Percentiles rank a stretch among this genome's conserved stretches.
These are phyloP conservation scores for Rauvolfia tetraphylla DNA, from an alignment of 257 asterid genomes.

Conservation along the genomic window DNA sequence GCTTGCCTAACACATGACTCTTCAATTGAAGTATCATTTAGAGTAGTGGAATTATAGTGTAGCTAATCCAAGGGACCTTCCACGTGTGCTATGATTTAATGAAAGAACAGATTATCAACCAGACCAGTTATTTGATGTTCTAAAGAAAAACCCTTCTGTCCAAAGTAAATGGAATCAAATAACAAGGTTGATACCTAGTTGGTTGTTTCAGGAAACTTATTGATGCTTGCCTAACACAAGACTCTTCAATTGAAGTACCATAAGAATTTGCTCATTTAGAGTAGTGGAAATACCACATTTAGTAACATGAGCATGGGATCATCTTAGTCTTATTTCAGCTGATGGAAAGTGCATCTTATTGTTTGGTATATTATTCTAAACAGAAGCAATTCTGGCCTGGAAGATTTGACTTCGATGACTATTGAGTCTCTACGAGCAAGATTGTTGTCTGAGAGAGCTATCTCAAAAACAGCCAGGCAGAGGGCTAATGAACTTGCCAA, in stretches of 20 bases:
- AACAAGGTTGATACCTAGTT: background rate
- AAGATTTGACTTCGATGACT: conserved; percentile 68
- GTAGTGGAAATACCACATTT: background rate
- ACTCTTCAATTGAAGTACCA: background rate
- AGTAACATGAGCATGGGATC: background rate
- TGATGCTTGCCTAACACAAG: background rate
- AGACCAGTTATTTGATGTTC: background rate
- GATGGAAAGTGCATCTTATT: conserved; percentile 9
- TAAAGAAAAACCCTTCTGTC: background rate
- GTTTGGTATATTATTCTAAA: conserved; percentile 16
- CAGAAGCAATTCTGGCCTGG: conserved; percentile 52
- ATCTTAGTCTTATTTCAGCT: background rate
- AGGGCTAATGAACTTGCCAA: conserved; percentile 86
- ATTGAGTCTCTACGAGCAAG: conserved; percentile 83
- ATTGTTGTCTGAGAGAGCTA: conserved; percentile 84
- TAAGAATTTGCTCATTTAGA: background rate
- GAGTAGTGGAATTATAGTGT: background rate
- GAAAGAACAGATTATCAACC: no score
- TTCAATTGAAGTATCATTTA: background rate
- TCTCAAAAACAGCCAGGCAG: conserved; percentile 70
- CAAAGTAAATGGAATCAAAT: background rate
- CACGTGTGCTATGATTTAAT: no score
- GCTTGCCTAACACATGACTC: background rate
- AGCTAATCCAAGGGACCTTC: no score
- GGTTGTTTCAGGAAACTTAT: background rate